phyloP scores from a whole-genome alignment of 2,329 filamentous ascomycete genomes.

The Lasiodiplodia theobromae region DNA sequence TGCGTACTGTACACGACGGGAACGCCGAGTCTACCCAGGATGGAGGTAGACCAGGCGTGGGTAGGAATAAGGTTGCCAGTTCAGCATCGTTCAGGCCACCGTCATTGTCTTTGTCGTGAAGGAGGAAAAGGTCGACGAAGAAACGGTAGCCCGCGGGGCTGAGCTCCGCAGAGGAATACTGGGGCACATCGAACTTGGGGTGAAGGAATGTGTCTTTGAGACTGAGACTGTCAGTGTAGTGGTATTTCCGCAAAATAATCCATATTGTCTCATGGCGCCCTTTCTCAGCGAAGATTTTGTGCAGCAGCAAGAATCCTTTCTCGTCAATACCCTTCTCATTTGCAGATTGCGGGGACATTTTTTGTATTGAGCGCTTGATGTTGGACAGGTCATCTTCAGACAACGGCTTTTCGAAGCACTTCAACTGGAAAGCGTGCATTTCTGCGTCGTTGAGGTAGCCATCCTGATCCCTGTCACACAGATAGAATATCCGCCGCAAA shows the following conservation, averaged over 20 bases:
- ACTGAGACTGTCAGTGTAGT: slow-evolving; percentile 94
- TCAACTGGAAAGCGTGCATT: slow-evolving; percentile 87
- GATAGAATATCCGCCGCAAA: slow-evolving; percentile 88
- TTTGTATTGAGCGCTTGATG: slow-evolving; percentile 86
- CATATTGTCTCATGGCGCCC: slow-evolving; percentile 97
- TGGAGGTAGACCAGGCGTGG: slow-evolving; percentile 84
- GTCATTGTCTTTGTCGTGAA: slow-evolving; percentile 98
- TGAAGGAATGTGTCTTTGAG: slow-evolving; percentile 90
- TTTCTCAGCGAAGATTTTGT: slow-evolving; percentile 96
- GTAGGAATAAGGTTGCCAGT: slow-evolving; percentile 85
- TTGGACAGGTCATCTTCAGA: slow-evolving; percentile 82
- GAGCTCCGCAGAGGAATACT: slow-evolving; percentile 89
- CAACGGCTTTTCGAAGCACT: slow-evolving; percentile 89
- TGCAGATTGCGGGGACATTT: slow-evolving; percentile 68
- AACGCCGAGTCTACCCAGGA: slow-evolving; percentile 92
- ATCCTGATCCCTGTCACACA: slow-evolving; percentile 96
- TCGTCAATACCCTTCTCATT: slow-evolving; percentile 78
- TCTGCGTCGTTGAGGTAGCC: slow-evolving; percentile 89
- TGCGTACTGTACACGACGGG: slow-evolving; percentile 90
- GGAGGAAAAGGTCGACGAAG: slow-evolving; percentile 93
- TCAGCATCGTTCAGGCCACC: slow-evolving; percentile 89
- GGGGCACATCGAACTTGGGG: slow-evolving; percentile 92
- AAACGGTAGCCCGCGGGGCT: slow-evolving; percentile 95
- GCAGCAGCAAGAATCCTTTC: slow-evolving; percentile 84
- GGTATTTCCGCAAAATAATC: slow-evolving; percentile 93